These are phyloP conservation scores for Globisporangium emineosum DNA, from an alignment of 352 stramenopile species.

Conservation along the genomic window DNA sequence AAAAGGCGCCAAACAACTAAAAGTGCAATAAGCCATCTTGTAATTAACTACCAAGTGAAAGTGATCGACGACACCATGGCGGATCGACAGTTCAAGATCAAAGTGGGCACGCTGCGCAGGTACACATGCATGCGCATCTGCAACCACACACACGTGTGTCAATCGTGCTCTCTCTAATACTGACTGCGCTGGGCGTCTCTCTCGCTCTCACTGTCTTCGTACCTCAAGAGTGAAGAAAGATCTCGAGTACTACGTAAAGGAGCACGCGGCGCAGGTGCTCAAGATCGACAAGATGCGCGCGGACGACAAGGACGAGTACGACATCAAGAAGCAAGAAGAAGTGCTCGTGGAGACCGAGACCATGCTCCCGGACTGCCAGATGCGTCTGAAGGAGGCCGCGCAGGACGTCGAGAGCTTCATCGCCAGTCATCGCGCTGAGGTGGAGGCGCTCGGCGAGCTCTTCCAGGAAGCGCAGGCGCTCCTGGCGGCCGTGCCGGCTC, in stretches of 20 bases:
- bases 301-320: conserved; percentile 57
- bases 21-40: background rate
- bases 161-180: no score
- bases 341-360: conserved; percentile 78
- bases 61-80: conserved; percentile 28
- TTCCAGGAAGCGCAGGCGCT: conserved; percentile 52
- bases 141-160: background rate
- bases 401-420: conserved; percentile 57
- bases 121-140: background rate
- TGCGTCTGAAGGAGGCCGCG: conserved; percentile 55
- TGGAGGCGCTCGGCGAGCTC: conserved; percentile 28
- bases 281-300: conserved; percentile 71
- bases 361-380: conserved; percentile 78
- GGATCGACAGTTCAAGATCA: conserved; percentile 79
- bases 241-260: conserved; percentile 78
- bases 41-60: conserved; percentile 1
- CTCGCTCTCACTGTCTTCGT: background rate
- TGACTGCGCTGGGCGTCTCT: background rate
- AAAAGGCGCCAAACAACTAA: background rate
- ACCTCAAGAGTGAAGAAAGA: conserved; percentile 71
- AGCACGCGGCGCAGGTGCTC: conserved; percentile 46
- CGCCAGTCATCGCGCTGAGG: conserved; percentile 30
- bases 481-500: conserved; percentile 32
- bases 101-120: conserved; percentile 73
- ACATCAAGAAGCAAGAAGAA: conserved; percentile 80